Evolutionary conservation across 2,329 filamentous ascomycete genomes (phyloP).

Genomic region (Botryotinia globosa): DNA sequence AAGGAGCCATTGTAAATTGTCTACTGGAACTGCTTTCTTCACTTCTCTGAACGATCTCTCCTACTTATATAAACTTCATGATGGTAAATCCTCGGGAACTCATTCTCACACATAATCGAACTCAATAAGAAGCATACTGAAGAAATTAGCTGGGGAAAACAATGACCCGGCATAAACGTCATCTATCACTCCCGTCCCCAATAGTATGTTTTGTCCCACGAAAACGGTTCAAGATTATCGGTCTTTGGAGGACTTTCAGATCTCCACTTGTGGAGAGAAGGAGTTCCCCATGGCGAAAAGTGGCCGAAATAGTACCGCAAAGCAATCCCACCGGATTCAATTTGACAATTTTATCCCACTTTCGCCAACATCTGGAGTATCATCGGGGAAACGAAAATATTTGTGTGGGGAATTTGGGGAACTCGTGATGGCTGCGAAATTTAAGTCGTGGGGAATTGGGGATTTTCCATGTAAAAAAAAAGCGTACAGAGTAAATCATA

Average conservation of each 20-base stretch:
- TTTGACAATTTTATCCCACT: not conserved
- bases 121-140: not conserved
- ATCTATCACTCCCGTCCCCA: not conserved
- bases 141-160: not conserved
- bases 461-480: not conserved
- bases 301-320: not conserved
- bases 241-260: not conserved
- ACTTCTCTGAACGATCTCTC: not conserved
- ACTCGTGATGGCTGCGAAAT: not conserved
- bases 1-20: constrained; percentile 16
- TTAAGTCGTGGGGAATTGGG: not conserved
- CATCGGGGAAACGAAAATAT: not conserved
- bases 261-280: not conserved
- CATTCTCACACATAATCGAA: not conserved
- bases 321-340: not conserved
- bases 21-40: constrained; percentile 1
- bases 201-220: not conserved
- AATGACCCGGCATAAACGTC: not conserved
- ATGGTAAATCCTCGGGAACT: constrained; percentile 10
- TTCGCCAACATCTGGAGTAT: constrained; percentile 5
- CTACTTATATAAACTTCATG: constrained; percentile 2
- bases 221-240: not conserved
- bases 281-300: not conserved
- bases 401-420: constrained; percentile 8
- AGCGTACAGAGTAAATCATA: not conserved